These are phyloP conservation scores for Fusarium phyllophilum DNA, from an alignment of 2,329 filamentous ascomycete species.

Conservation along the genomic window DNA sequence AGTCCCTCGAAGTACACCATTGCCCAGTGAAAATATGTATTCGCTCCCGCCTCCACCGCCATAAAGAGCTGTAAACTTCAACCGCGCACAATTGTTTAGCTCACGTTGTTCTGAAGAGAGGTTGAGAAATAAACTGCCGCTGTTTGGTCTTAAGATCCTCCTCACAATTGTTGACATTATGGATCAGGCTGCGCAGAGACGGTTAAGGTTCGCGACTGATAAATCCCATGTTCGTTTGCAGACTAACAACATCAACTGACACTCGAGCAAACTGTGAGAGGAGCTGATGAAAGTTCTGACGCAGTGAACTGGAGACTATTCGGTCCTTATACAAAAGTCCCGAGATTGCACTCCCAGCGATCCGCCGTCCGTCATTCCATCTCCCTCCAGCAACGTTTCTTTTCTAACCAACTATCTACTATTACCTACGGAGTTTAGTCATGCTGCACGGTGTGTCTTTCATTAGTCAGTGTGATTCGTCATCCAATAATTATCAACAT, in stretches of 20 bases:
- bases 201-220: neutral
- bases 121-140: neutral
- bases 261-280: neutral
- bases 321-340: neutral
- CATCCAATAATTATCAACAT: neutral
- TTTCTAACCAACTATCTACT: neutral
- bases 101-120: neutral
- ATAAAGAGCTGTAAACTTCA: neutral
- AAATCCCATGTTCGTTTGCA: neutral
- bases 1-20: neutral
- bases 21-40: accelerated
- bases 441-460: neutral
- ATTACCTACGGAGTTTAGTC: neutral
- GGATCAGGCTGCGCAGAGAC: neutral
- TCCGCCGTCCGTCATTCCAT: neutral
- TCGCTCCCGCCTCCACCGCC: neutral
- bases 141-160: neutral
- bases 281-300: neutral
- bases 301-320: neutral
- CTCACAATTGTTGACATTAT: neutral
- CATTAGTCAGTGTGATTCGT: neutral
- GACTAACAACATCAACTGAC: neutral
- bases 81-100: neutral
- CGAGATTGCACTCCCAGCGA: neutral
- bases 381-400: neutral